Conservation (phyloP, 2,329 filamentous ascomycete species). For the Calycina marina region DNA sequence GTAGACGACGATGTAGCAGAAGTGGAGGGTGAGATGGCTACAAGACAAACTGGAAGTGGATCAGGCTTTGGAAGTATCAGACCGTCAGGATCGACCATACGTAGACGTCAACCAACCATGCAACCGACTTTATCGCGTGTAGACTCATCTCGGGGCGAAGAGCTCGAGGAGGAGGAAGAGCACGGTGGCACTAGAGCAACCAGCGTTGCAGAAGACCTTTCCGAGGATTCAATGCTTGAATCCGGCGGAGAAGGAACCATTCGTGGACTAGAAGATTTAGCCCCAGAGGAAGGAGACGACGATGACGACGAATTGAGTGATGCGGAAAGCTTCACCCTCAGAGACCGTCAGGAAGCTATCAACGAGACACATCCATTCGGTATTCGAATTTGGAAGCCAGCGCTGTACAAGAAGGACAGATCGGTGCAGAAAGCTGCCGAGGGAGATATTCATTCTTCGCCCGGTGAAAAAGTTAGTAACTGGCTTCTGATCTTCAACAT, state of each 20-base stretch:
- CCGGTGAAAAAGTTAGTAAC: constrained; percentile 69
- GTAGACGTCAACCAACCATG: constrained; percentile 32
- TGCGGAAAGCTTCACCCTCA: constrained; percentile 93
- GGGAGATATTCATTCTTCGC: constrained; percentile 90
- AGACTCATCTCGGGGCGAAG: constrained; percentile 32
- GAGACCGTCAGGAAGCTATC: constrained; percentile 92
- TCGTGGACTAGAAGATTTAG: constrained; percentile 25
- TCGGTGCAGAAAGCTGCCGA: constrained; percentile 95
- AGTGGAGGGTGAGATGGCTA: constrained; percentile 51
- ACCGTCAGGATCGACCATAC: constrained; percentile 33
- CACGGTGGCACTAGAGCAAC: constrained; percentile 6
- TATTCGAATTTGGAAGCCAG: constrained; percentile 97
- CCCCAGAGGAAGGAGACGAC: constrained; percentile 36
- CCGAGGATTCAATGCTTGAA: constrained; percentile 8
- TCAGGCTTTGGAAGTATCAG: constrained; percentile 27
- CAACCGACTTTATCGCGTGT: constrained; percentile 32
- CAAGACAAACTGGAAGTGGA: constrained; percentile 26
- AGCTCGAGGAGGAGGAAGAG: constrained; percentile 21
- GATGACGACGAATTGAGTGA: constrained; percentile 69
- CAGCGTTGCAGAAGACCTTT: constrained; percentile 7
- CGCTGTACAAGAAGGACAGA: constrained; percentile 91
- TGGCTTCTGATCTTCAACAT: constrained; percentile 84
- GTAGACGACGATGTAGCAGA: constrained; percentile 78
- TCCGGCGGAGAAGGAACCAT: constrained; percentile 15
- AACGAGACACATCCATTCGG: constrained; percentile 98